These are phyloP conservation scores for Lasiodiplodia sp. DNA, from an alignment of 2,329 filamentous ascomycete species.

Conservation along the genomic window DNA sequence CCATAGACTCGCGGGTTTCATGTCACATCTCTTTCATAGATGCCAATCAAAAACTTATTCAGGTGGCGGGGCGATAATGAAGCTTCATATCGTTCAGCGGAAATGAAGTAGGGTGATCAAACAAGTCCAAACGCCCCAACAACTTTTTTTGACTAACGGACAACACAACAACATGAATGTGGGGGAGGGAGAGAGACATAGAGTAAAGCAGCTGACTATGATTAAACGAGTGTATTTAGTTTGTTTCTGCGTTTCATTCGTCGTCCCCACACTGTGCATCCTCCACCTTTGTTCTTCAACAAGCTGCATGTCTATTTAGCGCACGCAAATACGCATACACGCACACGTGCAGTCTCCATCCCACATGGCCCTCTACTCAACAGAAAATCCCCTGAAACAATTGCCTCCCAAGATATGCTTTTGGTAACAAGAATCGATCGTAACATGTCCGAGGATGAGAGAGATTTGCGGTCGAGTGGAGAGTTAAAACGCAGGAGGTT, in stretches of 20 bases:
- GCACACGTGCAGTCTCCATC: slow-evolving; percentile 8
- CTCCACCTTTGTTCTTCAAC: slow-evolving; percentile 8
- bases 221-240: slow-evolving; percentile 28
- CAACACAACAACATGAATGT: not conserved
- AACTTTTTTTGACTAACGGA: not conserved
- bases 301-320: slow-evolving; percentile 24
- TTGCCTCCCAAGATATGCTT: slow-evolving; percentile 24
- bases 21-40: not conserved
- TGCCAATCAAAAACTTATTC: slow-evolving; percentile 7
- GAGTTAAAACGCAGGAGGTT: slow-evolving; percentile 1
- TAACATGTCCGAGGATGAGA: slow-evolving; percentile 23
- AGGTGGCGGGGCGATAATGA: not conserved
- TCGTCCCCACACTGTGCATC: slow-evolving; percentile 21
- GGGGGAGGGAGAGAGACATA: not conserved
- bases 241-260: slow-evolving; percentile 27
- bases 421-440: slow-evolving; percentile 12
- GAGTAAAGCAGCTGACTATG: slow-evolving; percentile 9
- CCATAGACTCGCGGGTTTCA: slow-evolving; percentile 10
- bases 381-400: slow-evolving; percentile 10
- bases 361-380: slow-evolving; percentile 10
- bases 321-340: slow-evolving; percentile 7
- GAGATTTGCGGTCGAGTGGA: slow-evolving; percentile 10
- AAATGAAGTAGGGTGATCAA: slow-evolving; percentile 21
- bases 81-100: not conserved
- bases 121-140: slow-evolving; percentile 7